Percentiles rank a stretch among this genome's conserved stretches.
Conservation (phyloP, 2,329 filamentous ascomycete species). For the Botrytis squamosa region DNA sequence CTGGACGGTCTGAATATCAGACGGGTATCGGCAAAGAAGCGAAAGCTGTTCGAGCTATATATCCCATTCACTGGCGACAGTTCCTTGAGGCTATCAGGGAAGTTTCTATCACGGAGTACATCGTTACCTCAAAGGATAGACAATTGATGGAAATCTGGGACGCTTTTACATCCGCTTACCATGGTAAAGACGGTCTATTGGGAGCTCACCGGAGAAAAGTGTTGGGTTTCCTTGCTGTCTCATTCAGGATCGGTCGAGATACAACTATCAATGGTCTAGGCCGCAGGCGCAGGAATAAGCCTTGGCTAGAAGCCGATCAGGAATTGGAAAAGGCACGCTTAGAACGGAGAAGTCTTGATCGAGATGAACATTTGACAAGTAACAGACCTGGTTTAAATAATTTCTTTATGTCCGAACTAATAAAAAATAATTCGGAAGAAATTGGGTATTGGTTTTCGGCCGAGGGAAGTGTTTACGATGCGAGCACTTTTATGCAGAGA, state of each 20-base stretch:
- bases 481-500: conserved; percentile 7
- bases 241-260: conserved; percentile 1
- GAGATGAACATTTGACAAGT: not conserved
- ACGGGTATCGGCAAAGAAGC: conserved; percentile 9
- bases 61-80: conserved; percentile 1
- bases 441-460: conserved; percentile 6
- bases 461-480: not conserved
- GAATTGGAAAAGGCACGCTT: conserved; percentile 4
- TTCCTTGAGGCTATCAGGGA: not conserved
- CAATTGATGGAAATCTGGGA: conserved; percentile 1
- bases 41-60: not conserved
- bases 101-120: not conserved
- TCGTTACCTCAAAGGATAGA: not conserved
- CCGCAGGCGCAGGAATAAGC: not conserved
- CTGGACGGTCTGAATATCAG: not conserved
- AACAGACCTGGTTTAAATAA: not conserved
- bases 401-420: not conserved
- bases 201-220: not conserved
- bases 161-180: not conserved
- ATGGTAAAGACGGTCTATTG: not conserved
- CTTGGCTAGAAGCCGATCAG: conserved; percentile 8
- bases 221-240: not conserved
- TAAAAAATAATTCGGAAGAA: not conserved
- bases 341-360: not conserved
- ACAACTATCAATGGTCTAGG: conserved; percentile 4